A percentile compares a stretch with the other conserved stretches of the same genome.
phyloP scores from a whole-genome alignment of 1,139 yeast species.

The Debaryomyces nepalensis region DNA sequence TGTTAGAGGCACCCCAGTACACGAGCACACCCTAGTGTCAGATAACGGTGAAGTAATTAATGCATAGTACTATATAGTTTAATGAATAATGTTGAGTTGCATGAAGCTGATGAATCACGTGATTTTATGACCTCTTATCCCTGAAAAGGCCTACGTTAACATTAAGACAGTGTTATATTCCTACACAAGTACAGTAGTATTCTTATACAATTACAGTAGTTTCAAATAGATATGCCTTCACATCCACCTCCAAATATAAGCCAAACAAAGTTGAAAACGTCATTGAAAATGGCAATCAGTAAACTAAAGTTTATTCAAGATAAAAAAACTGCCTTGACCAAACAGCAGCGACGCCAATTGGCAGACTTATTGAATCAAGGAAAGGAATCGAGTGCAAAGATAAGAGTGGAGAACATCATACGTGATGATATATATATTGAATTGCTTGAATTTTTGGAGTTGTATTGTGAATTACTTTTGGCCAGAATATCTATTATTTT shows the following conservation, averaged over 20 bases:
- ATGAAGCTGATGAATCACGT: conserved; percentile 1
- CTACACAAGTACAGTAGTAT: too few relatives aligned
- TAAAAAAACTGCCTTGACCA: conserved; percentile 79
- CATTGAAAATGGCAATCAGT: conserved; percentile 80
- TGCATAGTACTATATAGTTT: conserved; percentile 12
- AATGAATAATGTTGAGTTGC: conserved; percentile 12
- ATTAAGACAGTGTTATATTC: too few relatives aligned
- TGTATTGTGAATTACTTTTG: conserved; percentile 80
- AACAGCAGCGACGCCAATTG: conserved; percentile 75
- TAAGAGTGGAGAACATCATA: conserved; percentile 83
- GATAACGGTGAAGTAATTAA: conserved; percentile 24
- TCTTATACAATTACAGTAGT: not conserved
- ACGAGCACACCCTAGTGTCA: conserved; percentile 46
- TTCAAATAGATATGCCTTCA: conserved; percentile 5
- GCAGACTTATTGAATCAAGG: conserved; percentile 74
- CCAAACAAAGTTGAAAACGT: conserved; percentile 61
- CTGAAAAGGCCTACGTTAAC: too few relatives aligned
- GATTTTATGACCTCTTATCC: not conserved
- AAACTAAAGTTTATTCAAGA: conserved; percentile 81
- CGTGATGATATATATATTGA: conserved; percentile 86
- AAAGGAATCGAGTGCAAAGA: conserved; percentile 82
- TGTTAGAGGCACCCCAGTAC: conserved; percentile 45
- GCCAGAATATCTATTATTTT: conserved; percentile 71
- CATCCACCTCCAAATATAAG: conserved; percentile 39
- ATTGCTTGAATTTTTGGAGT: conserved; percentile 75